Evolutionary conservation across 169 alveolate genomes (phyloP).

Genomic region (Amoebophrya sp.): DNA sequence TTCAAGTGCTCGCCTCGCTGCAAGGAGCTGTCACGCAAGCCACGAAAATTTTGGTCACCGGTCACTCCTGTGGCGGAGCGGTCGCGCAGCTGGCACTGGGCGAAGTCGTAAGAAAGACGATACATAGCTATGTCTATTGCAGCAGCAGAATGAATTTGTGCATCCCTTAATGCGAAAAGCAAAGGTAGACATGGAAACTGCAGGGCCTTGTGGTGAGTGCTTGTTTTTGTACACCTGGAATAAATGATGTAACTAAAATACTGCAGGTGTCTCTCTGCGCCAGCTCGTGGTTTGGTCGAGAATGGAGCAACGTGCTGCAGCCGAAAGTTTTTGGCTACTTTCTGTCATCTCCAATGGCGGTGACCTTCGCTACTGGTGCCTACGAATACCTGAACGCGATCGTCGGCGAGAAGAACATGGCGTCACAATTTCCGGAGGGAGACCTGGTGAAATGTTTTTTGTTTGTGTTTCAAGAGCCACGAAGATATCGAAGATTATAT

Average conservation of each 20-base stretch:
- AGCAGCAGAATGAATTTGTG: too few species aligned
- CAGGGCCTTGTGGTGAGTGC: too few species aligned
- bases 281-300: not conserved
- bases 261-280: not conserved
- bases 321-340: not conserved
- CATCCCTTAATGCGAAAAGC: too few species aligned
- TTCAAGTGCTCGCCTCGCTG: not conserved
- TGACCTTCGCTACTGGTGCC: not conserved
- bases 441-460: too few species aligned
- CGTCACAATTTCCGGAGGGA: not conserved
- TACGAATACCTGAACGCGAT: not conserved
- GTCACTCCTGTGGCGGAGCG: not conserved
- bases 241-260: not conserved
- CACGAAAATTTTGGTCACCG: not conserved
- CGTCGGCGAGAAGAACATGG: not conserved
- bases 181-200: too few species aligned
- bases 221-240: too few species aligned
- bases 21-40: not conserved
- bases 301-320: not conserved
- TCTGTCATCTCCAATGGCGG: not conserved
- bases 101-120: not conserved
- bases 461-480: too few species aligned
- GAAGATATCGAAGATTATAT: too few species aligned
- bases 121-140: too few species aligned
- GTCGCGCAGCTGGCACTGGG: not conserved